Evolutionary conservation across 1,284 basidiomycete genomes (phyloP).

Genomic region (Mycosarcoma mackinlayi): DNA sequence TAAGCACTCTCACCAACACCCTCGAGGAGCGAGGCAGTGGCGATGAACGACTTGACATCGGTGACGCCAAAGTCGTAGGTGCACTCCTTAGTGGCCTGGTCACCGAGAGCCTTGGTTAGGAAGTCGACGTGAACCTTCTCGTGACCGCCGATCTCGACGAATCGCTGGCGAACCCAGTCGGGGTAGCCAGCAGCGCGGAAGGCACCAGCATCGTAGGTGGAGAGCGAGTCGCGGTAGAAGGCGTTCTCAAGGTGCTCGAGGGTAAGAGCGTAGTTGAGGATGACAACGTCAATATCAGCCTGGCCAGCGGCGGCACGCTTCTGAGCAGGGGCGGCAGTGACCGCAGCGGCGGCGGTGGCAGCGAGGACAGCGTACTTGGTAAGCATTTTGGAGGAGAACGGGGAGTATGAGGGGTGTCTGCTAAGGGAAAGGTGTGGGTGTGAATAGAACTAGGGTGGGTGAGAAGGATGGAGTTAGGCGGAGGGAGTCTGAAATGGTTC

Average conservation of each 20-base stretch:
- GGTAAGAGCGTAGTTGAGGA: constrained; percentile 76
- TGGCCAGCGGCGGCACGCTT: constrained; percentile 61
- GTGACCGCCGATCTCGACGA: constrained; percentile 68
- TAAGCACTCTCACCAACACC: constrained; percentile 73
- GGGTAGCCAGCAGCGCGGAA: constrained; percentile 74
- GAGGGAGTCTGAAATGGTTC: background rate
- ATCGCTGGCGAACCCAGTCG: constrained; percentile 71
- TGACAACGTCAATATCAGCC: constrained; percentile 67
- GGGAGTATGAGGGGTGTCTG: background rate
- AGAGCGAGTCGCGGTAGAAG: constrained; percentile 71
- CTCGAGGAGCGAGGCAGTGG: constrained; percentile 74
- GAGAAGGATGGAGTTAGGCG: too few relatives aligned
- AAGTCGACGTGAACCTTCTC: constrained; percentile 73
- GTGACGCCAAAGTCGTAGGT: constrained; percentile 73
- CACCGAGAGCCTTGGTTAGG: constrained; percentile 73
- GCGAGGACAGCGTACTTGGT: constrained; percentile 54
- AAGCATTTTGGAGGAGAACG: constrained; percentile 30
- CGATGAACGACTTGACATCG: constrained; percentile 71
- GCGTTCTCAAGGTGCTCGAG: constrained; percentile 78
- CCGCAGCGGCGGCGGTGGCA: constrained; percentile 50
- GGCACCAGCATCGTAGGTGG: constrained; percentile 68
- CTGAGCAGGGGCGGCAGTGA: constrained; percentile 39
- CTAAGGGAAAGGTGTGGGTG: background rate
- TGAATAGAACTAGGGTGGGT: constrained; percentile 8
- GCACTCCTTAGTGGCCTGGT: constrained; percentile 73